Evolutionary conservation across 2,329 filamentous ascomycete genomes (phyloP), one percentile per base, ranked within the genome.

Genomic region (Cladosporium colombiae): DNA sequence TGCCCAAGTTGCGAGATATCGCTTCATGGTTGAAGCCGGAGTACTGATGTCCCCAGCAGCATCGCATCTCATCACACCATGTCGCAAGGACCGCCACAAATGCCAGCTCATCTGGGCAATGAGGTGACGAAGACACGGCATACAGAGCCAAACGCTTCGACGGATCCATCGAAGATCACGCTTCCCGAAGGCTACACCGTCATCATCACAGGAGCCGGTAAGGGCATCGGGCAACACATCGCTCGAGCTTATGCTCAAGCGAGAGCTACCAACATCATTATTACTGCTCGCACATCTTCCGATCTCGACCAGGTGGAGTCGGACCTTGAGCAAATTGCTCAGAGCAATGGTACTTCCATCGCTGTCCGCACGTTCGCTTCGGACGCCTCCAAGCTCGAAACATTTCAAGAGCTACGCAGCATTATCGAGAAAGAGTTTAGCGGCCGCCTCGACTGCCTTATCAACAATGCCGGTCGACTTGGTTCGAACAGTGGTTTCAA

Each of bases 401-500:
- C 59, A 3, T 62, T 62, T 21, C 44, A 62, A 31, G 52, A 60
- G 1, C 46, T 69, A 2, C 66, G 65, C 23, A 56, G 64, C 25
- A 58, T 52, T 18, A 66, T 67, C 14, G 50, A 66, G 16, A 46
- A 62, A 13, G 62, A 58, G 21, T 69, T 68, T 23, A 2, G n/a
- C 21, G 57, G 57, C 23, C 50, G 66, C 18, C 55, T 40, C n/a
- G 33, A 35, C 18, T 44, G 62, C 27, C 40, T 53, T n/a, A 25
- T 69, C 49, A 67, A 67, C 49, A 69, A 69, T 33, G 68, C 68
- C 18, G 68, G 68, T 21, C 44, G 64, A 23, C 67, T 69, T 7
- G 37, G 44, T 53, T 62, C 59, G 11, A 62, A 62, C 21, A 46
- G 29, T 5, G 59, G 59, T 16, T 62, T 62, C 21, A 62, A 62